phyloP scores from a whole-genome alignment of 2,329 filamentous ascomycete species.

The Colletotrichum sp. region DNA sequence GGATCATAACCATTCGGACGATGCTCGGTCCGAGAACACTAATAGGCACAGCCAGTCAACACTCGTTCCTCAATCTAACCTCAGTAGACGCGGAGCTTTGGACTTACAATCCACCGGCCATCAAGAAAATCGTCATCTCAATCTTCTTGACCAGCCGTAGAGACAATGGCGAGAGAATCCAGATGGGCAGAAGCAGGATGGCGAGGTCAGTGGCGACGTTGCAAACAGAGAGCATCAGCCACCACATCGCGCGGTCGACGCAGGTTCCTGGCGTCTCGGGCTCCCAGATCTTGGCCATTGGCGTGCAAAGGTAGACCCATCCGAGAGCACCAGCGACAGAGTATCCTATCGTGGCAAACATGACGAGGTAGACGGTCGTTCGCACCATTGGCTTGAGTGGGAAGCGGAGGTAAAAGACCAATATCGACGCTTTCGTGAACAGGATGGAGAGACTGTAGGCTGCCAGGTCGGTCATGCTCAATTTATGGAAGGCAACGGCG shows the following conservation, averaged over 20 bases:
- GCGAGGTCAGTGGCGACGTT: constrained; percentile 23
- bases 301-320: constrained; percentile 17
- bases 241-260: constrained; percentile 17
- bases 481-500: constrained; percentile 4
- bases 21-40: constrained; percentile 20
- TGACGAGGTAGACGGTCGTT: neutral
- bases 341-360: constrained; percentile 12
- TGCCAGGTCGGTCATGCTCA: constrained; percentile 17
- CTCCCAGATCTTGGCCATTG: constrained; percentile 16
- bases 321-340: constrained; percentile 1
- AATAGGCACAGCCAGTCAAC: neutral
- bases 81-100: rapidly evolving
- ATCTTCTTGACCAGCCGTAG: constrained; percentile 16
- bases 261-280: neutral
- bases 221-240: constrained; percentile 15
- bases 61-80: rapidly evolving
- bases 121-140: constrained; percentile 16
- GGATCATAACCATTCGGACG: constrained; percentile 16
- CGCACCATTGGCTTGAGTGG: neutral
- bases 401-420: constrained; percentile 26
- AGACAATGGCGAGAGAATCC: constrained; percentile 8
- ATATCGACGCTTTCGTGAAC: constrained; percentile 26
- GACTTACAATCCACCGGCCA: constrained; percentile 21
- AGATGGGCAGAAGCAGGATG: constrained; percentile 22
- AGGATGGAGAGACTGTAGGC: constrained; percentile 24